Base-by-base conservation (phyloP, 2,329 filamentous ascomycete species). In the Trichoderma koningiopsis region DNA sequence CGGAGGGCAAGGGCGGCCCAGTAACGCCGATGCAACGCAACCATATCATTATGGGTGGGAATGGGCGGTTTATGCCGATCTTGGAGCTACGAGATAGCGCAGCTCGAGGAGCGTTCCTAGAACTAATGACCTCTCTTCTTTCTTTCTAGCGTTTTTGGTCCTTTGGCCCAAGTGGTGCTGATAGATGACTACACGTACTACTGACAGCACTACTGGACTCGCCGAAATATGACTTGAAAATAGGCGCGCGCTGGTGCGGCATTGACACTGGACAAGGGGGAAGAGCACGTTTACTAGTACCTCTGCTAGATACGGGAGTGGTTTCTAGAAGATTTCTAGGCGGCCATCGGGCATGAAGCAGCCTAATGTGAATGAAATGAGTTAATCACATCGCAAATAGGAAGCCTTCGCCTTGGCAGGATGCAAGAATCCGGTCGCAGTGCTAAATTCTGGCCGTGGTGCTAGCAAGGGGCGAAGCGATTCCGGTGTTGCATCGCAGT, bases 271-370 rank as follows among this genome's bases (percentile, higher is more conserved):
- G 40, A 19, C 63, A n/a, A 35, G 24, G 62, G 52, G 14, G n/a
- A 13, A n/a, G 33, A 35, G 33, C 37, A 40, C 37, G 8, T 19
- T 40, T 24, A 5, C 31, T 43, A 16, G 62, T 19, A 57, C 10
- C 10, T 53, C 19, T n/a, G 35, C 62, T 56, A 49, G 52, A 65
- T 29, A 57, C 35, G 62, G 47, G 37, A 60, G 24, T 58, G 27
- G 49, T 58, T 66, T 66, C 63, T 49, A 66, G 63, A 66, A 66
- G 63, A 29, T 40, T 66, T 66, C 63, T 66, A 58, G 63, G 53
- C 37, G 63, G 53, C 37, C 53, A 35, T 33, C 37, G 53, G 53
- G 63, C 63, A 66, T 66, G 63, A 66, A 49, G 16, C n/a, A 57
- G 61, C 29, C 53, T 14, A 66, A 66, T 66, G 53, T 66, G 63